phyloP scores from a whole-genome alignment of 2,329 filamentous ascomycete species.

The Sclerotinia sclerotiorum region DNA sequence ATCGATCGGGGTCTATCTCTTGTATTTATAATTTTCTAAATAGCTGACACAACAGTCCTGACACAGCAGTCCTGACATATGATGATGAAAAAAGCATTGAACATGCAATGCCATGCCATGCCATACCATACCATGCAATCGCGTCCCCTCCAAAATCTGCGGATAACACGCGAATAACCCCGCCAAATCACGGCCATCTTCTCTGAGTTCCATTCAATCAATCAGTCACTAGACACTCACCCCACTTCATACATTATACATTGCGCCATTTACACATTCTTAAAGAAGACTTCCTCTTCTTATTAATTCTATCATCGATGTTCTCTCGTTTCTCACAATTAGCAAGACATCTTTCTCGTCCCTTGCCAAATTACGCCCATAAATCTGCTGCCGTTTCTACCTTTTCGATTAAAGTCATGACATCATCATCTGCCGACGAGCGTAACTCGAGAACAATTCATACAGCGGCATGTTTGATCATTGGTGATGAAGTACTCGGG shows the following conservation, averaged over 20 bases:
- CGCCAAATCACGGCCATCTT: background rate
- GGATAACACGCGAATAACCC: background rate
- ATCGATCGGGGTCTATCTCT: background rate
- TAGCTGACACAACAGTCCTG: background rate
- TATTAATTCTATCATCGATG: constrained; percentile 52
- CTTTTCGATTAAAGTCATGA: constrained; percentile 44
- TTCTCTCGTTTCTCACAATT: constrained; percentile 74
- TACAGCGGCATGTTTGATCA: constrained; percentile 89
- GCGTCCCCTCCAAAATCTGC: background rate
- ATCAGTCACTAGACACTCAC: background rate
- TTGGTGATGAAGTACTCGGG: constrained; percentile 94
- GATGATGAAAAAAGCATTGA: background rate
- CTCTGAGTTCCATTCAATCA: background rate
- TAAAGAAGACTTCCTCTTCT: background rate
- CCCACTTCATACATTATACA: background rate
- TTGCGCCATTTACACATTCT: background rate
- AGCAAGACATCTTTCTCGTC: constrained; percentile 67
- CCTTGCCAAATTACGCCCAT: constrained; percentile 58
- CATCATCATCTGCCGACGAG: constrained; percentile 52
- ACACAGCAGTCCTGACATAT: background rate
- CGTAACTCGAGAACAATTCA: constrained; percentile 69
- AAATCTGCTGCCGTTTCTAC: constrained; percentile 35
- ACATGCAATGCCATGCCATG: too few relatives aligned
- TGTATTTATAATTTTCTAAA: background rate
- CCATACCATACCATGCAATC: background rate